These are phyloP conservation scores for Mesotaenium endlicherianum DNA, from an alignment of 139 green algal genomes.

Conservation along the genomic window DNA sequence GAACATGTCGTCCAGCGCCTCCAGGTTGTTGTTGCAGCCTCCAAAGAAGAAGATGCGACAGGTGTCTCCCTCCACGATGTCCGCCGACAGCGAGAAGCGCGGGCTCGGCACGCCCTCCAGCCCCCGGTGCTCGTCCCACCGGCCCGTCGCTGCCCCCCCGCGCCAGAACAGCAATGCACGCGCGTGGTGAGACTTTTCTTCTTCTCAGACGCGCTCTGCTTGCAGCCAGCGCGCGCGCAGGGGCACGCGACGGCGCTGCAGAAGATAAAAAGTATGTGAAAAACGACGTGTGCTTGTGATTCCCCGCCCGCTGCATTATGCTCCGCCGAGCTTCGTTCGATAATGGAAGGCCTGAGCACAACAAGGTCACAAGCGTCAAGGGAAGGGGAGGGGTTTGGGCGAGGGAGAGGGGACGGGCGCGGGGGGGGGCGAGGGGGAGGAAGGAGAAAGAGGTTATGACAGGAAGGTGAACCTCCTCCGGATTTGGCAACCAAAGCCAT, in stretches of 20 bases:
- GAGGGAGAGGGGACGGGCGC: too few species aligned
- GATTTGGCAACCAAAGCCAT: not conserved
- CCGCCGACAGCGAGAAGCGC: conserved; percentile 36
- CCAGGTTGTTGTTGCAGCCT: conserved; percentile 47
- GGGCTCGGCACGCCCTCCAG: not conserved
- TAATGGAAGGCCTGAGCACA: too few species aligned
- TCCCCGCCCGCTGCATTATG: not conserved
- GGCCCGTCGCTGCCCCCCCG: not conserved
- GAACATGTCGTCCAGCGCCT: conserved; percentile 38
- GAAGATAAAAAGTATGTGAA: not conserved
- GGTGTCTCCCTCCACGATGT: not conserved
- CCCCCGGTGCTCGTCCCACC: conserved; percentile 9
- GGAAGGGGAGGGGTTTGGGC: too few species aligned
- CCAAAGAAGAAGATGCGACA: conserved; percentile 24
- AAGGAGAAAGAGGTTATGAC: not conserved
- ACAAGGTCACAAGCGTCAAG: too few species aligned
- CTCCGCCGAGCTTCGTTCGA: too few species aligned
- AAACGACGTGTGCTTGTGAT: not conserved
- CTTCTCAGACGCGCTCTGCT: not conserved
- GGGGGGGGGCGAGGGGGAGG: not conserved
- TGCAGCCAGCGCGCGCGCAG: not conserved
- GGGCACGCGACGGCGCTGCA: not conserved
- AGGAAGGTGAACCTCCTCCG: not conserved
- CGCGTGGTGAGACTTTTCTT: not conserved
- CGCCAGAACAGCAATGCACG: not conserved